These are phyloP conservation scores for Aurifilum marmelostoma DNA, from an alignment of 2,329 filamentous ascomycete genomes.

Conservation along the genomic window DNA sequence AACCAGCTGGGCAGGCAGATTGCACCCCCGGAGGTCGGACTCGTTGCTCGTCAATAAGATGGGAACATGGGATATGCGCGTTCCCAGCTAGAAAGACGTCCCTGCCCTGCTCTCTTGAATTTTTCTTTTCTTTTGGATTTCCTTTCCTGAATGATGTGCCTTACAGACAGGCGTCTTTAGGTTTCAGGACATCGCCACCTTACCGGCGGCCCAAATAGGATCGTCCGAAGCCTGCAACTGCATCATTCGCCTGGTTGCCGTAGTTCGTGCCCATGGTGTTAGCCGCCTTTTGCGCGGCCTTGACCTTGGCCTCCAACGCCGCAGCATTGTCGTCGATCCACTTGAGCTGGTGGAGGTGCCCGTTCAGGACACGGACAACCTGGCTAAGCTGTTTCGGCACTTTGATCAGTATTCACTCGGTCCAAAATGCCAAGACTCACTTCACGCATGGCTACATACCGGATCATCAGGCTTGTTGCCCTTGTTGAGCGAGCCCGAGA, in stretches of 20 bases:
- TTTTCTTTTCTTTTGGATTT: not conserved
- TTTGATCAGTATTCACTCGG: conserved; percentile 34
- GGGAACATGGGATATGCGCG: not conserved
- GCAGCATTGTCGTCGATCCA: conserved; percentile 88
- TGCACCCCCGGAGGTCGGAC: not conserved
- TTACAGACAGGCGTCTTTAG: no score
- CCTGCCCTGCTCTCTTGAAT: no score
- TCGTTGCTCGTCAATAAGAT: not conserved
- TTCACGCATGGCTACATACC: conserved; percentile 56
- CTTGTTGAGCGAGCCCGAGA: conserved; percentile 87
- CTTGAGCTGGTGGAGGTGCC: conserved; percentile 88
- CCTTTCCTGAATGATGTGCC: not conserved
- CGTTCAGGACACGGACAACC: conserved; percentile 93
- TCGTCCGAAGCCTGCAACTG: conserved; percentile 86
- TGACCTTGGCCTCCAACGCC: conserved; percentile 80
- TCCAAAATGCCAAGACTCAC: not conserved
- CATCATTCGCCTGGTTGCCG: conserved; percentile 66
- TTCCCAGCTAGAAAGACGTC: not conserved
- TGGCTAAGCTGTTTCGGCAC: conserved; percentile 71
- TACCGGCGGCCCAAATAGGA: conserved; percentile 80
- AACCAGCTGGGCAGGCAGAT: not conserved
- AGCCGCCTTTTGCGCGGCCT: conserved; percentile 78
- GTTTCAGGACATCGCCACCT: conserved; percentile 33
- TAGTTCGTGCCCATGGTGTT: conserved; percentile 62
- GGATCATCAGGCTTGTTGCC: conserved; percentile 86